Percentiles rank a stretch among this genome's conserved stretches.
phyloP scores from a whole-genome alignment of 2,329 filamentous ascomycete species.

The Clarireedia monteithiana region DNA sequence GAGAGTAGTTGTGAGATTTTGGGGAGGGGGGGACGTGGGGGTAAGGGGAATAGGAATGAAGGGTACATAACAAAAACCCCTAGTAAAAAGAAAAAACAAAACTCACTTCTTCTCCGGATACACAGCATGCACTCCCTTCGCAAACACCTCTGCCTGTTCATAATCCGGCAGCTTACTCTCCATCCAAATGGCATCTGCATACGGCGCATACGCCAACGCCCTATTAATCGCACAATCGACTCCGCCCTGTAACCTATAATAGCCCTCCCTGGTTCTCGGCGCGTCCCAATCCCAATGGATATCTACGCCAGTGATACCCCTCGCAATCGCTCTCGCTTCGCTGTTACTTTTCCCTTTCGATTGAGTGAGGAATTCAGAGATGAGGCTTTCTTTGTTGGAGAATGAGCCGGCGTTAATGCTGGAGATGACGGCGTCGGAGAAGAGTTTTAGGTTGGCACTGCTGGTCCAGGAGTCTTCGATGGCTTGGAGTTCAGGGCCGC shows the following conservation, averaged over 20 bases:
- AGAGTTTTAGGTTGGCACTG: slow-evolving; percentile 76
- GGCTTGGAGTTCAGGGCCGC: slow-evolving; percentile 70
- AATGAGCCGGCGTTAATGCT: slow-evolving; percentile 64
- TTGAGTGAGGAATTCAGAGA: slow-evolving; percentile 57
- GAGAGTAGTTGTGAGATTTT: too few relatives aligned
- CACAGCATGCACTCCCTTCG: slow-evolving; percentile 83
- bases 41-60: too few relatives aligned
- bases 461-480: slow-evolving; percentile 86
- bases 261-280: slow-evolving; percentile 89
- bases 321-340: slow-evolving; percentile 75
- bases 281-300: slow-evolving; percentile 93
- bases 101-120: slow-evolving; percentile 80
- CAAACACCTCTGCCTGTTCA: slow-evolving; percentile 86
- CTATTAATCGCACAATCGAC: slow-evolving; percentile 88
- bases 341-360: slow-evolving; percentile 77
- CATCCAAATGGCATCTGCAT: slow-evolving; percentile 98
- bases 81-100: too few relatives aligned
- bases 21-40: too few relatives aligned
- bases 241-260: slow-evolving; percentile 86
- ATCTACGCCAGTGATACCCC: slow-evolving; percentile 67
- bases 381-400: slow-evolving; percentile 58
- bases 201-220: slow-evolving; percentile 84
- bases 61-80: too few relatives aligned
- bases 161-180: slow-evolving; percentile 95
- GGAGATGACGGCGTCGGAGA: slow-evolving; percentile 81